Evolutionary conservation across 768 basidiomycete genomes (phyloP).

Genomic region (Boletus rufocinnamomeus): DNA sequence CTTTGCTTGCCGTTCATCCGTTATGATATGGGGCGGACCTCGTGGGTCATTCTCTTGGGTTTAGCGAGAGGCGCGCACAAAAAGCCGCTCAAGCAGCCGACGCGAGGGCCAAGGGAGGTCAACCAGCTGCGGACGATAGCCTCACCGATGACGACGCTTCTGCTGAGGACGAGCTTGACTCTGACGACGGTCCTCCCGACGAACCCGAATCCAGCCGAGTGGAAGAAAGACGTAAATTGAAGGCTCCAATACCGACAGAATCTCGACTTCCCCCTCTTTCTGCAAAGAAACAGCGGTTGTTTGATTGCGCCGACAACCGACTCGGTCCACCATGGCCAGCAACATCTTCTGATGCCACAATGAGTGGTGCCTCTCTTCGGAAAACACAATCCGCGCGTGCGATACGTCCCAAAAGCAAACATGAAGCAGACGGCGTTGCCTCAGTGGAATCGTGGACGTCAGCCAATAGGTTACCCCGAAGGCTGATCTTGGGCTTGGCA

Average conservation of each 20-base stretch:
- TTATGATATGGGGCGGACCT: not conserved
- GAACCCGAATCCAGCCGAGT: conserved; percentile 20
- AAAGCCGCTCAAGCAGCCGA: conserved; percentile 56
- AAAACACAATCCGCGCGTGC: conserved; percentile 28
- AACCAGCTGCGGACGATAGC: conserved; percentile 28
- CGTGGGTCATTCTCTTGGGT: conserved; percentile 4
- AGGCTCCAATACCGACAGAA: conserved; percentile 23
- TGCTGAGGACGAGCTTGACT: conserved; percentile 39
- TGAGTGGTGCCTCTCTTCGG: conserved; percentile 10
- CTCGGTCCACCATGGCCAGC: conserved; percentile 24
- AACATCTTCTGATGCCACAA: conserved; percentile 19
- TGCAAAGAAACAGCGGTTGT: conserved; percentile 29
- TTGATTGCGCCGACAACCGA: conserved; percentile 22
- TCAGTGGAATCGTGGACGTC: conserved; percentile 18
- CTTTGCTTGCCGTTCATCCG: conserved; percentile 3
- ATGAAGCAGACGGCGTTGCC: conserved; percentile 25
- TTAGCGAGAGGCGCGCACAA: conserved; percentile 57
- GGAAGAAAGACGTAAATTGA: conserved; percentile 32
- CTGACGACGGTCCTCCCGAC: conserved; percentile 35
- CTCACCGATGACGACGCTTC: conserved; percentile 34
- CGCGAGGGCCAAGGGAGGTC: conserved; percentile 41
- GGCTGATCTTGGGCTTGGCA: conserved; percentile 42
- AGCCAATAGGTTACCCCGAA: conserved; percentile 27
- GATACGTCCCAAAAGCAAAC: conserved; percentile 31
- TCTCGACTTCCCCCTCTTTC: conserved; percentile 17